These are phyloP conservation scores for Chrysanthemum lavandulifolium DNA, from an alignment of 129 eudicot genomes.

Conservation along the genomic window DNA sequence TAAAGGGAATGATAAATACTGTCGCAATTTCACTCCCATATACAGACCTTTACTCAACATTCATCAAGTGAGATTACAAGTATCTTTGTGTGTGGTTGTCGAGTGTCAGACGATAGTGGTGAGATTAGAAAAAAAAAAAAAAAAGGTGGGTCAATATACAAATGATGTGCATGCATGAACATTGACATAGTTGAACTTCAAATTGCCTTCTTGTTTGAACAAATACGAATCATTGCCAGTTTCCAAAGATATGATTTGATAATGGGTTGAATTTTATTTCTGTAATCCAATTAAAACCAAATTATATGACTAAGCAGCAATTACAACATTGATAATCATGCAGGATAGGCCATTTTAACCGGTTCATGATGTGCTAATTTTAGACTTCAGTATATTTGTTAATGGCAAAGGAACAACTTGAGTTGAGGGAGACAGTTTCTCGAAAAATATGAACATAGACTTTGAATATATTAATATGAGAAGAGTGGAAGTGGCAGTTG, in stretches of 20 bases:
- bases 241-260: neutral
- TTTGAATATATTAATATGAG: too few relatives aligned
- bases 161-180: neutral
- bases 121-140: neutral
- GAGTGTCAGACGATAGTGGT: neutral
- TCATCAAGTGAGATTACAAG: slow-evolving; percentile 1
- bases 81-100: neutral
- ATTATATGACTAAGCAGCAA: neutral
- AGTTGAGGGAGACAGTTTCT: neutral
- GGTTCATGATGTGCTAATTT: too few relatives aligned
- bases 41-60: neutral
- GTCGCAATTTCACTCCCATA: neutral
- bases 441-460: neutral
- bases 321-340: neutral
- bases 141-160: neutral
- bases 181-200: neutral
- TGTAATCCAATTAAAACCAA: neutral
- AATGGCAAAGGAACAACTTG: too few relatives aligned
- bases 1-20: neutral
- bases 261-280: neutral
- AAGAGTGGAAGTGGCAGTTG: slow-evolving; percentile 14
- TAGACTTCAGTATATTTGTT: too few relatives aligned
- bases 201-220: neutral
- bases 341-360: too few relatives aligned
- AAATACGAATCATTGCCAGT: neutral